Evolutionary conservation across 176 grass and related monocot species (phyloP).

Genomic region (Rhipidocladum racemiflorum): DNA sequence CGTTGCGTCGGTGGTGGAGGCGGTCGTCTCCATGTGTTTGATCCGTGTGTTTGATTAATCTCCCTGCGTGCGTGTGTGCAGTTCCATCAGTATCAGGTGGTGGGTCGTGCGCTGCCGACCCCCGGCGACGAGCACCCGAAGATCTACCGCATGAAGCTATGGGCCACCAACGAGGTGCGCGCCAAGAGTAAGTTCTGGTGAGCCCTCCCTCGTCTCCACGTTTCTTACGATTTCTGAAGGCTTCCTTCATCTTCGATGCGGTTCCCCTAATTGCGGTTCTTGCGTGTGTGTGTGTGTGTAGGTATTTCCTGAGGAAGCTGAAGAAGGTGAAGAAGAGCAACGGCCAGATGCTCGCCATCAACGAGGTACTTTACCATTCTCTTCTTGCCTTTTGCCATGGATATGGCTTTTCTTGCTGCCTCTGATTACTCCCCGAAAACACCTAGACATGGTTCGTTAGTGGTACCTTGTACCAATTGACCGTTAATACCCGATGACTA

Average conservation of each 20-base stretch:
- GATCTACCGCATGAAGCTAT: slow-evolving; percentile 92
- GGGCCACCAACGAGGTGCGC: slow-evolving; percentile 80
- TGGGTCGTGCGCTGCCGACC: slow-evolving; percentile 67
- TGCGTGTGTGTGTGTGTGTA: background rate
- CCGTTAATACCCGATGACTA: background rate
- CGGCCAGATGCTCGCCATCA: slow-evolving; percentile 72
- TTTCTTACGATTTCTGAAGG: background rate
- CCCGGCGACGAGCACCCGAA: slow-evolving; percentile 70
- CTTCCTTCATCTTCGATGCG: background rate
- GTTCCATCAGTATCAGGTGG: slow-evolving; percentile 95
- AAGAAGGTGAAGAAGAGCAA: slow-evolving; percentile 97
- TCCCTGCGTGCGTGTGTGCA: background rate
- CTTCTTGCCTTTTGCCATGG: background rate
- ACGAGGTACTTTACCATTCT: slow-evolving; percentile 45
- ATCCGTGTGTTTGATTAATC: slow-evolving; percentile 12
- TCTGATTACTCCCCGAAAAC: background rate
- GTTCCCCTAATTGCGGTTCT: background rate
- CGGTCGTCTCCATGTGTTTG: background rate
- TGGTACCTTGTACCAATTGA: background rate
- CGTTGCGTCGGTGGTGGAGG: background rate
- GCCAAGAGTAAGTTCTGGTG: slow-evolving; percentile 88
- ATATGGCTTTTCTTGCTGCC: background rate
- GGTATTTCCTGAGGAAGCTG: slow-evolving; percentile 86
- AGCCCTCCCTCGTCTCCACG: background rate
- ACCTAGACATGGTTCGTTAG: background rate